Conservation (phyloP, 2,329 filamentous ascomycete species). For the Fusarium chlamydosporum region DNA sequence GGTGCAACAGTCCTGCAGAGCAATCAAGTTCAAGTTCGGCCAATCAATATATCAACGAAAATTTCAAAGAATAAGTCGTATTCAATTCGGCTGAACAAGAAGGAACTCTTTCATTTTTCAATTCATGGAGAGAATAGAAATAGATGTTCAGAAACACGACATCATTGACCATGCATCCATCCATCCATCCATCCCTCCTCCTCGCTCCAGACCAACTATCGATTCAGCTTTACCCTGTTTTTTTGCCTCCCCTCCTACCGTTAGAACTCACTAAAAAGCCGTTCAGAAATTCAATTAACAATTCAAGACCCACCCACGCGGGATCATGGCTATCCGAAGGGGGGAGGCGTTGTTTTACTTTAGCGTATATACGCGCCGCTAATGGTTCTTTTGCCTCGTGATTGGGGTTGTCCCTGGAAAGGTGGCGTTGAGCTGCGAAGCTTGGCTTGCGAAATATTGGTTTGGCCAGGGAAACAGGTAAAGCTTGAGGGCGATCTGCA, state of each 20-base stretch:
- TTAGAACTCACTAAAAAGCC: background rate
- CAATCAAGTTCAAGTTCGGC: slow-evolving; percentile 1
- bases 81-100: background rate
- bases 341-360: slow-evolving; percentile 14
- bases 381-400: slow-evolving; percentile 36
- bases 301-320: slow-evolving; percentile 23
- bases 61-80: background rate
- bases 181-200: slow-evolving; percentile 11
- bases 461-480: slow-evolving; percentile 1
- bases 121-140: background rate
- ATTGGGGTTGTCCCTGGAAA: slow-evolving; percentile 40
- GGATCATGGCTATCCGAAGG: slow-evolving; percentile 37
- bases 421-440: slow-evolving; percentile 42
- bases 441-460: slow-evolving; percentile 33
- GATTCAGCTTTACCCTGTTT: slow-evolving; percentile 24
- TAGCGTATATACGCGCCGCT: slow-evolving; percentile 39
- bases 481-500: slow-evolving; percentile 4
- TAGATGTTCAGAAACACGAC: slow-evolving; percentile 1
- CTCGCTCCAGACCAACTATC: slow-evolving; percentile 20
- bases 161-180: background rate
- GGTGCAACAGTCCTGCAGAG: background rate
- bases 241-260: slow-evolving; percentile 21
- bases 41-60: slow-evolving; percentile 1
- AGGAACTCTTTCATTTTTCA: slow-evolving; percentile 14
- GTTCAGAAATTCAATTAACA: slow-evolving; percentile 38